Evolutionary conservation across 805 yeast genomes (phyloP).

Genomic region (Schwanniomyces sp.): DNA sequence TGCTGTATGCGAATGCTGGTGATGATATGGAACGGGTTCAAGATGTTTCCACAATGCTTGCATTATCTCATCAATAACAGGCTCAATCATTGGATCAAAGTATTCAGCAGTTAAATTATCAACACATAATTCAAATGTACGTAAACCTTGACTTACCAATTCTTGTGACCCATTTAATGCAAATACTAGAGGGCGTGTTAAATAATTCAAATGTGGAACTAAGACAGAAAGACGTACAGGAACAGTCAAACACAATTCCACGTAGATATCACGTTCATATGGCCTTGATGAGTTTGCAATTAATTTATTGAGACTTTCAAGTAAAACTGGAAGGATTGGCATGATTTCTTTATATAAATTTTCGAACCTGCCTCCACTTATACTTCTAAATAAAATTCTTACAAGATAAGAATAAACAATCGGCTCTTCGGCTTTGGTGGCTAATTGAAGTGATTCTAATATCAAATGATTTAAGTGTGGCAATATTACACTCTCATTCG

Average conservation of each 20-base stretch:
- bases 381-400: conserved; percentile 86
- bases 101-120: conserved; percentile 95
- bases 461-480: conserved; percentile 88
- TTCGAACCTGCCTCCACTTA: conserved; percentile 97
- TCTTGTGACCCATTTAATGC: conserved; percentile 92
- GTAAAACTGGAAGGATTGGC: conserved; percentile 82
- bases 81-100: conserved; percentile 95
- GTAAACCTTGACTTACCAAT: conserved; percentile 86
- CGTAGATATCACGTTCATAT: conserved; percentile 90
- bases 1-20: conserved; percentile 93
- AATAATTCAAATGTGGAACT: conserved; percentile 85
- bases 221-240: conserved; percentile 92
- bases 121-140: conserved; percentile 93
- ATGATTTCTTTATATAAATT: conserved; percentile 87
- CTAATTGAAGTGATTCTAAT: conserved; percentile 70
- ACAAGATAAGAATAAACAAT: conserved; percentile 84
- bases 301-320: conserved; percentile 83
- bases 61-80: conserved; percentile 93
- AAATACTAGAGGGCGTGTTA: conserved; percentile 88
- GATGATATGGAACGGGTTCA: conserved; percentile 90
- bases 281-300: conserved; percentile 81
- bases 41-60: conserved; percentile 88
- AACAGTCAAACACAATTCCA: conserved; percentile 90
- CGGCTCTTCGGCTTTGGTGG: conserved; percentile 89
- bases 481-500: conserved; percentile 82